phyloP scores from a whole-genome alignment of 176 grass and related monocot genomes.

The Lolium rigidum region DNA sequence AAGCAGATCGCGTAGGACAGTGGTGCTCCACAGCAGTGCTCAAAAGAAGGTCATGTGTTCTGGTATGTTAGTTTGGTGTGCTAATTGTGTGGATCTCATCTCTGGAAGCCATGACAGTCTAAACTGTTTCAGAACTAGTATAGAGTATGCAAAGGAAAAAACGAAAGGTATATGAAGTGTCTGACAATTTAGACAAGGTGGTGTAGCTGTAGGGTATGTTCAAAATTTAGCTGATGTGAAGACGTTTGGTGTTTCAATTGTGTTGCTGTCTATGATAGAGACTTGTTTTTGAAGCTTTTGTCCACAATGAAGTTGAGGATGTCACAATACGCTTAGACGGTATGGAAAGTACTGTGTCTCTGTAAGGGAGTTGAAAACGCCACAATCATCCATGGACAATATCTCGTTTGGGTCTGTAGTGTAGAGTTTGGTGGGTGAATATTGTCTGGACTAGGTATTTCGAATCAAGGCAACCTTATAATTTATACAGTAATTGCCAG shows the following conservation, averaged over 20 bases:
- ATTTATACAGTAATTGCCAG: not conserved
- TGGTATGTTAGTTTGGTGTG: not conserved
- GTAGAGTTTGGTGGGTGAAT: constrained; percentile 11
- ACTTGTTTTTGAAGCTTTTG: constrained; percentile 18
- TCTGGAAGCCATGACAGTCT: not conserved
- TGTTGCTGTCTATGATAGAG: constrained; percentile 10
- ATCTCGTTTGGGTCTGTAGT: not conserved
- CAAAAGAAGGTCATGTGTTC: not conserved
- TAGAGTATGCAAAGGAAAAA: not conserved
- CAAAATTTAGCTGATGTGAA: not conserved
- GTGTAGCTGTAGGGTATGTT: not conserved
- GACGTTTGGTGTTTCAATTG: not conserved
- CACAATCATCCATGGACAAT: not conserved
- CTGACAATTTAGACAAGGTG: not conserved
- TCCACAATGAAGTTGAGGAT: not conserved
- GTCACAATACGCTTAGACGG: not conserved
- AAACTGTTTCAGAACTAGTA: not conserved
- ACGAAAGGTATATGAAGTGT: not conserved
- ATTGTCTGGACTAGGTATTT: constrained; percentile 6
- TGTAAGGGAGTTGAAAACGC: not conserved
- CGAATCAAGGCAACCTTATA: not conserved
- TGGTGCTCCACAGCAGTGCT: not conserved
- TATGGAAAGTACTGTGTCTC: not conserved
- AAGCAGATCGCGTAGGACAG: not conserved
- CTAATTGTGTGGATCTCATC: constrained; percentile 20